Evolutionary conservation across 148 eudicot genomes (phyloP).

Genomic region (Heliamphora exappendiculata): DNA sequence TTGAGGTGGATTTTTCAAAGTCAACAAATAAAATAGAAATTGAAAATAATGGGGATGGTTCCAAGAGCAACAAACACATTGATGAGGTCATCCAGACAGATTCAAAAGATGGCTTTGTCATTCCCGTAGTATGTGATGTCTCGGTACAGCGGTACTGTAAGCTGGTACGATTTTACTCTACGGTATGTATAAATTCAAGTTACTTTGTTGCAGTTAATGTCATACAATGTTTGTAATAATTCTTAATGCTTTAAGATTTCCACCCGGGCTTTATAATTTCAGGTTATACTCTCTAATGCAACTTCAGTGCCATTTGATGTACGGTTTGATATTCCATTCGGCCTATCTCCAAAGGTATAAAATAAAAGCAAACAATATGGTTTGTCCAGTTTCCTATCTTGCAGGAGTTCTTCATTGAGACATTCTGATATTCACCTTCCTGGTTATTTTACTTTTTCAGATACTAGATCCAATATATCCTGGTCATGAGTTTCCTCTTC

Average conservation of each 20-base stretch:
- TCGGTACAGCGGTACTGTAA: conserved; percentile 78
- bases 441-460: conserved; percentile 29
- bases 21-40: conserved; percentile 24
- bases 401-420: conserved; percentile 5
- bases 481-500: conserved; percentile 82
- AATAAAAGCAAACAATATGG: not conserved
- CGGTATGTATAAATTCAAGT: conserved; percentile 46
- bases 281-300: conserved; percentile 80
- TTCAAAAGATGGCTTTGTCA: conserved; percentile 50
- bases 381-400: not conserved
- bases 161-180: conserved; percentile 77
- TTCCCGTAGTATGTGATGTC: conserved; percentile 93
- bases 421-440: not conserved
- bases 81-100: conserved; percentile 28
- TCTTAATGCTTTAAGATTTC: conserved; percentile 3
- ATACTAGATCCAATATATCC: conserved; percentile 86
- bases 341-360: conserved; percentile 82
- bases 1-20: conserved; percentile 83
- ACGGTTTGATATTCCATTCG: conserved; percentile 94
- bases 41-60: conserved; percentile 14
- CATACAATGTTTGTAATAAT: not conserved
- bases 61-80: conserved; percentile 14
- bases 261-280: conserved; percentile 18
- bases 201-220: not conserved
- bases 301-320: conserved; percentile 77